Evolutionary conservation across 345 rosid genomes (phyloP).

Genomic region (Camelina hispida): DNA sequence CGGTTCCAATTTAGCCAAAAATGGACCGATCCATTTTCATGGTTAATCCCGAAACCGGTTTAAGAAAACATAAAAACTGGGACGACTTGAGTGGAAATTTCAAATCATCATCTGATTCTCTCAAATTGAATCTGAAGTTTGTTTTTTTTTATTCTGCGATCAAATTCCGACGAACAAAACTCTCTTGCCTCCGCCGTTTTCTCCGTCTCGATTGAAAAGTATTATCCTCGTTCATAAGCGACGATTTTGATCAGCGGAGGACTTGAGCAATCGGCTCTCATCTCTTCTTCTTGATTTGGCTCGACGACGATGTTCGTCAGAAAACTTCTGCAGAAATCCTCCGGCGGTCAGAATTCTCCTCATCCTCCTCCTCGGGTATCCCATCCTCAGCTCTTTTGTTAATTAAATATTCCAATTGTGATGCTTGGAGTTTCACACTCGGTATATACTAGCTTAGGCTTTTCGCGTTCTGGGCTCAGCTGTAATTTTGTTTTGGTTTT

Average conservation of each 20-base stretch:
- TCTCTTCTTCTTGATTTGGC: constrained; percentile 28
- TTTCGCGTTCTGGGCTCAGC: background rate
- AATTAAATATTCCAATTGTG: background rate
- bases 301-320: constrained; percentile 56
- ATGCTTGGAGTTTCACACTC: constrained; percentile 7
- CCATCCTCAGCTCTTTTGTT: background rate
- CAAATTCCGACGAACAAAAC: constrained; percentile 26
- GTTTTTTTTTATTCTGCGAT: constrained; percentile 1
- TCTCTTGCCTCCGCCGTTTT: background rate
- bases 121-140: constrained; percentile 39
- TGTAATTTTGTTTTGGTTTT: background rate
- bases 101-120: constrained; percentile 42
- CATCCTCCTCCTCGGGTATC: constrained; percentile 49
- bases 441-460: constrained; percentile 9
- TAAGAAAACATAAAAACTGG: background rate
- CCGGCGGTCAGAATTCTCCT: constrained; percentile 37
- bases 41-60: constrained; percentile 19
- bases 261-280: constrained; percentile 21
- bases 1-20: too few species aligned
- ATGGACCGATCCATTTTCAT: background rate
- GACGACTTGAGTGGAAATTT: constrained; percentile 27
- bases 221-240: background rate
- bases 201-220: constrained; percentile 16
- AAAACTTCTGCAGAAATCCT: constrained; percentile 51
- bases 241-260: constrained; percentile 8